Base-by-base conservation (phyloP, 2,329 filamentous ascomycete species). In the Cercospora sp. region DNA sequence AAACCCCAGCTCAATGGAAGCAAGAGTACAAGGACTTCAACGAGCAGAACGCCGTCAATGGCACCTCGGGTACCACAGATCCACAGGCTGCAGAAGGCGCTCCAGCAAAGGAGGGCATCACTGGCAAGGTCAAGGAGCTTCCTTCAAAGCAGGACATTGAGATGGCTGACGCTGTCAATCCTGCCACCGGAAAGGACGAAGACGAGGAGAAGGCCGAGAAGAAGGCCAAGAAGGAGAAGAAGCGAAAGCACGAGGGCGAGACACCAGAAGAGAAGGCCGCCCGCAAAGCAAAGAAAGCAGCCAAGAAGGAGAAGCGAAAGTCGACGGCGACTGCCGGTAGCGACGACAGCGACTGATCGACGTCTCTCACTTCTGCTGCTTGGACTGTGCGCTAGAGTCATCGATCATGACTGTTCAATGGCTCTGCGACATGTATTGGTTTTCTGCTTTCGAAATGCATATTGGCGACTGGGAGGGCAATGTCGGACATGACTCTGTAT, bases 1-100 rank as follows among this genome's bases (percentile, higher is more conserved):
- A 90, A 72, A 99, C 95, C 5, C 95, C 95, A 28, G 89, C 93
- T 76, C 92, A 95, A 83, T 99, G 95, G 95, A 93, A 91, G 75
- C 83, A 87, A 43, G 91, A 92, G 74, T 99, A 99, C 87, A 94
- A 93, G 82, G 95, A 98, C 84, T 97, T 89, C 84, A 89, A 87
- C 77, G 86, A 87, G 49, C 83, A 74, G 37, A 75, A 79, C 37
- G 74, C 74, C 63, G 59, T 68, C 10, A 69, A 65, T 26, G 61
- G 65, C 66, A 45, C 62, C 53, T 10, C 64, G 60, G 21, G 68
- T 68, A 61, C 37, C 30, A 70, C 66, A 45, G 77, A 80, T 69
- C 70, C 72, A 53, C 73, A 75, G 55, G 77, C 76, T n/a, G 69
- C 69, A 40, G 78, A 79, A 65, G 77, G 74, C 28, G 76, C 77